Evolutionary conservation across 1,139 yeast species (phyloP).

Genomic region (Geotrichum aggregatum): DNA sequence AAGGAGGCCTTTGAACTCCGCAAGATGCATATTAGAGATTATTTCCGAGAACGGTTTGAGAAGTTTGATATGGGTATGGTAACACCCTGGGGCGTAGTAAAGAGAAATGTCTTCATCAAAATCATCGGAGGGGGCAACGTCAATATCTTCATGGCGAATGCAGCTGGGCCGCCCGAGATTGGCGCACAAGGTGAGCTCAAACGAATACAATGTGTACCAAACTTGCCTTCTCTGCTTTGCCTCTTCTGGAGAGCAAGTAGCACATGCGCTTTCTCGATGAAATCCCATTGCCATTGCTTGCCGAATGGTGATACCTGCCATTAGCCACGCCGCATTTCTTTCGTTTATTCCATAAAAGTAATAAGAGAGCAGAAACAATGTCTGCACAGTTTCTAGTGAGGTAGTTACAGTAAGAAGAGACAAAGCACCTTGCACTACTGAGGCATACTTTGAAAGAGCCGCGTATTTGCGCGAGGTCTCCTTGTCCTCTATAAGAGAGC

Average conservation of each 20-base stretch:
- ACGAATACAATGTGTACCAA: constrained; percentile 20
- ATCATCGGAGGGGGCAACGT: constrained; percentile 18
- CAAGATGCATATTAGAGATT: constrained; percentile 17
- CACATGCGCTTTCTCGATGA: constrained; percentile 20
- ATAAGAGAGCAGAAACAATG: constrained; percentile 18
- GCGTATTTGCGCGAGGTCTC: constrained; percentile 17
- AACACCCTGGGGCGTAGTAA: constrained; percentile 19
- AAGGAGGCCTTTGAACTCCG: constrained; percentile 17
- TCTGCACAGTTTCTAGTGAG: constrained; percentile 18
- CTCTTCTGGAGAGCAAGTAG: constrained; percentile 16
- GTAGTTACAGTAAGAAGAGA: constrained; percentile 19
- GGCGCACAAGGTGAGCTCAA: constrained; percentile 20
- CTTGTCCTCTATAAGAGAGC: constrained; percentile 18
- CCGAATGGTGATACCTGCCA: constrained; percentile 19
- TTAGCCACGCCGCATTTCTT: constrained; percentile 21
- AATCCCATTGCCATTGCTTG: constrained; percentile 21
- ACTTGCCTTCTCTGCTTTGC: constrained; percentile 16
- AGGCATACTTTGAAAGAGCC: constrained; percentile 16
- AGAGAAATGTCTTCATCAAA: constrained; percentile 14
- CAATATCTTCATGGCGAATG: constrained; percentile 20
- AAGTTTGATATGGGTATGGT: constrained; percentile 4
- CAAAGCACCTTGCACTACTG: constrained; percentile 20
- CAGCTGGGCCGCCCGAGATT: constrained; percentile 21
- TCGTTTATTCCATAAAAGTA: constrained; percentile 21
- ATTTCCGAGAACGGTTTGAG: constrained; percentile 12